Evolutionary conservation across 2,329 filamentous ascomycete genomes (phyloP), one percentile per base, ranked within the genome.

Genomic region (Penicillium sp.): DNA sequence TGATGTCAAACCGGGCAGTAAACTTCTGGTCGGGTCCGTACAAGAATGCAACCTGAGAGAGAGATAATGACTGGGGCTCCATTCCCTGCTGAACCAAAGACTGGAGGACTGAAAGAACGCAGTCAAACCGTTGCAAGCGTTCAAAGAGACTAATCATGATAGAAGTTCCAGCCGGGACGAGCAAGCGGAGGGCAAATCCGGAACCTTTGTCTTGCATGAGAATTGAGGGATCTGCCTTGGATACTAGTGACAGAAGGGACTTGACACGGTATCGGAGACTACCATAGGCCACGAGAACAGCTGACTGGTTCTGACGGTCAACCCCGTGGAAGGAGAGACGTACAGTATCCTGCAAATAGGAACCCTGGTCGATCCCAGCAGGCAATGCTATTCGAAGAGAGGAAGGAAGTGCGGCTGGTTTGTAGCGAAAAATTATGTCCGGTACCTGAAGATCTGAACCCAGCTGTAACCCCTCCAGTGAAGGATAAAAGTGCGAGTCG

Each of bases 151-250:
- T 55, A n/a, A 68, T 21, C 25, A 77, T 70, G 21, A 75, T 65
- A 11, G 74, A 63, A 23, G 70, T 67, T 5, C 75, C 75, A 54
- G 71, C 68, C 26, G 73, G 67, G 16, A 69, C 68, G 50, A 72
- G 62, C 42, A 78, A 66, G 48, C 74, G 73, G 50, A 78, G 70
- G 14, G 73, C 72, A 62, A 78, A 78, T 7, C 67, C 68, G 43
- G 57, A 58, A 21, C 72, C 71, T 10, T 66, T 69, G 47, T 66
- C 66, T 55, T 72, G 69, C 56, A 77, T 71, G 21, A 71, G 59
- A 31, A 77, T 52, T 21, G 67, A 70, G 46, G 57, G 55, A 57
- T 77, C 71, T 29, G 60, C 54, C 39, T 68, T 69, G 5, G 67
- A 64, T 39, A 66, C 60, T 29, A 73, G 65, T 13, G 65, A 37